phyloP scores from a whole-genome alignment of 345 rosid species.

The Arabidopsis thaliana region DNA sequence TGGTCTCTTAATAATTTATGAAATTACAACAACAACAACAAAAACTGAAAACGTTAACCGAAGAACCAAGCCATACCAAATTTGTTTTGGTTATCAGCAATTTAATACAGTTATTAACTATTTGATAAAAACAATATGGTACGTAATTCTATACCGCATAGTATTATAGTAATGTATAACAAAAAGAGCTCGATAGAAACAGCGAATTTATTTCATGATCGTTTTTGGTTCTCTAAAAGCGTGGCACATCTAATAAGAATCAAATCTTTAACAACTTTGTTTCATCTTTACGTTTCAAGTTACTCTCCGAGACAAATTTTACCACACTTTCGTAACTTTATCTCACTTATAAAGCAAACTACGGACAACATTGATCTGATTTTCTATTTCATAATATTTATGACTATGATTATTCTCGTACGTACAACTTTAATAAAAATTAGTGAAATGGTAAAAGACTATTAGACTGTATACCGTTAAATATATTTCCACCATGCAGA shows the following conservation, averaged over 20 bases:
- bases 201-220: conserved; percentile 22
- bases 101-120: not conserved
- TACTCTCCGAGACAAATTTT: conserved; percentile 6
- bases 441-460: not conserved
- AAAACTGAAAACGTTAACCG: not conserved
- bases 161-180: no score
- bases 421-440: conserved; percentile 3
- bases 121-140: not conserved
- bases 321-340: not conserved
- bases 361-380: not conserved
- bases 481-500: not conserved
- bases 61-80: not conserved
- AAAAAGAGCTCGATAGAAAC: conserved; percentile 11
- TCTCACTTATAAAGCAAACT: not conserved
- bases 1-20: no score
- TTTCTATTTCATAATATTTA: not conserved
- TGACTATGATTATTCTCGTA: conserved; percentile 11
- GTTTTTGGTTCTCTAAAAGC: conserved; percentile 37
- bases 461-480: not conserved
- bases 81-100: not conserved
- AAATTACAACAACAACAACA: no score
- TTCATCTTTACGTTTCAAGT: conserved; percentile 41
- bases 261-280: conserved; percentile 29
- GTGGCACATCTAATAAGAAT: conserved; percentile 25
- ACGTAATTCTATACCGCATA: not conserved